Base-by-base conservation (phyloP, 306 rosid genomes). In the Rosa lucieae region DNA sequence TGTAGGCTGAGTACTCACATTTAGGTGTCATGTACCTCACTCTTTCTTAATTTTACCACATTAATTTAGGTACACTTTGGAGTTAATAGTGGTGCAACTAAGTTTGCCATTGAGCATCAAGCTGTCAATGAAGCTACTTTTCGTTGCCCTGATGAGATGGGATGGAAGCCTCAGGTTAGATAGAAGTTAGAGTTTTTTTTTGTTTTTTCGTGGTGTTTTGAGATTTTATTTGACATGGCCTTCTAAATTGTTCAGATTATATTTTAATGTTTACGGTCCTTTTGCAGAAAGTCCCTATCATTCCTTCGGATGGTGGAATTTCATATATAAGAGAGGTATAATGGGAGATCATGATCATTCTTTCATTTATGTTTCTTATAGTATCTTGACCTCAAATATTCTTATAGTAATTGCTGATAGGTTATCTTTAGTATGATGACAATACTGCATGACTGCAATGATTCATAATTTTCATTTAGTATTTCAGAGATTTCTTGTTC, bases 101-200 rank as follows among this genome's bases (percentile, higher is more conserved):
- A 90, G 85, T 91, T 93, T 80, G 99, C 98, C 18, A 67, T 95
- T 55, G 99, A 95, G 91, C 92, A 83, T n/a, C 99, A 89, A 87
- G 99, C 98, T 70, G 89, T 90, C 80, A 95, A 95, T 63, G 99
- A 95, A 75, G 98, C 99, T 63, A 91, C 98, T 53, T 93, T 93
- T 70, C 96, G 99, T 66, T 93, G 98, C 87, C 99, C 97, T 51
- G 99, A 95, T 87, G 98, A 95, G 83, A 66, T 91, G 94, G 98
- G 98, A 82, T 93, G 99, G 99, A 93, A 95, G 81, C 99, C 99
- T 43, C 96, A 90, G 98, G 98, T 92, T 44, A 74, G 86, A 74
- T 63, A 40, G 44, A 74, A 78, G 42, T 26, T 79, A 15, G 3
- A 47, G 23, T 18, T 3, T 5, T 39, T 15, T 14, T 47, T 55